Evolutionary conservation across 768 basidiomycete species (phyloP), one percentile per base, ranked within the genome.

Genomic region (Guyanaporus albipodus): DNA sequence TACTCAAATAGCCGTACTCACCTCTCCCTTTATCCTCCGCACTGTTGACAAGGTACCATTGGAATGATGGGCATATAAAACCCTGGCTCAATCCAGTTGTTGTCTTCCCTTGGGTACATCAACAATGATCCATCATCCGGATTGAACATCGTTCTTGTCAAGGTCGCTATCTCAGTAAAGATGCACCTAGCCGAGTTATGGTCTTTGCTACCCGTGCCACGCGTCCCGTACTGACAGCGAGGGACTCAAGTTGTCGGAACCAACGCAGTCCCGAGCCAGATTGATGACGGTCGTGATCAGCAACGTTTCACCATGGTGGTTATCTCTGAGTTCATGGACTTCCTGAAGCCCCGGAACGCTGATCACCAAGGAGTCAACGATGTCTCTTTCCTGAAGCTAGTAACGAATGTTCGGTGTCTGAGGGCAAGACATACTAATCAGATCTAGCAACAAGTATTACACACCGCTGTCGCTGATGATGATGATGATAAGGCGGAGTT

Each of bases 11-110:
- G n/a, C 27, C 34, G 6, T 12, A 56, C 78, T 60, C 48, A 86
- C 90, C 92, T 46, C 96, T 99, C 35, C 96, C 96, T 57, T 98
- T 98, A 71, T 95, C 96, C 55, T 97, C 94, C 10, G 90, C 84
- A 8, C 96, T 96, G 57, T 99, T 98, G 62, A 98, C 67, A 41
- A 99, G n/a, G 75, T 0, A 97, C 76, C 65, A 94, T 73, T 0
- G 96, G 96, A 2, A 99, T 59, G 33, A 92, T 67, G 15, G 96
- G 95, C 70, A 97, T 75, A 62, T 96, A 99, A 69, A 82, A 97
- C 57, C 92, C 91, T 1, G 96, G 96, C 64, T 99, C 95, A 53
- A 99, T 91, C 43, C 72, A 59, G 36, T 76, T 70, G 21, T 88
- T 89, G 44, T 99, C 95, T 44, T 99, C 96, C 60, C 78, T 84